A percentile compares a stretch with the other conserved stretches of the same genome.
These are phyloP conservation scores for Glaciozyma martinii DNA, from an alignment of 768 basidiomycete genomes.

Conservation along the genomic window DNA sequence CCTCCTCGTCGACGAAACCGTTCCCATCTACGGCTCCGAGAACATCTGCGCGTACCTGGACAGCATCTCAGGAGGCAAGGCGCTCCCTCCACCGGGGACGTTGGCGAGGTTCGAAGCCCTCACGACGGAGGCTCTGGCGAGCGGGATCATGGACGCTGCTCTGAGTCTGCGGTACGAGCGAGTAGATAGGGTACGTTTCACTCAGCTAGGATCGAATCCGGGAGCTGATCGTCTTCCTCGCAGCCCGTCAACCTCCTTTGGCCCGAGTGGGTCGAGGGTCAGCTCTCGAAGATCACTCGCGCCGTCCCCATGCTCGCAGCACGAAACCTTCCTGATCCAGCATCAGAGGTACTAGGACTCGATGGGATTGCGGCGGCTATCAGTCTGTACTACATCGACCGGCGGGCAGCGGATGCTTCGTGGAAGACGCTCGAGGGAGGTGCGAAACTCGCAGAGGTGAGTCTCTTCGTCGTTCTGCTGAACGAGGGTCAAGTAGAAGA, in stretches of 20 bases:
- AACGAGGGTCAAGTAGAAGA: too few relatives aligned
- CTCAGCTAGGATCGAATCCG: too few relatives aligned
- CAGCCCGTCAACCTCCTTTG: constrained; percentile 6
- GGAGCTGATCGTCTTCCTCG: too few relatives aligned
- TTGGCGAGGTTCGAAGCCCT: constrained; percentile 13
- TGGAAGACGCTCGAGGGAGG: constrained; percentile 18
- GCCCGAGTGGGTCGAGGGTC: constrained; percentile 9
- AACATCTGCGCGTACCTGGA: constrained; percentile 15
- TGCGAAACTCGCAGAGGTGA: neutral
- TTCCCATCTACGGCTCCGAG: constrained; percentile 11
- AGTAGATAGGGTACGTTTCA: constrained; percentile 4
- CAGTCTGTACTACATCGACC: constrained; percentile 12
- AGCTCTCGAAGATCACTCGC: constrained; percentile 17
- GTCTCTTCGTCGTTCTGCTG: too few relatives aligned
- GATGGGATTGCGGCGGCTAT: constrained; percentile 15
- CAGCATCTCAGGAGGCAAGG: neutral
- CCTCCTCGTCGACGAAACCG: constrained; percentile 1
- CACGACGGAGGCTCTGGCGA: constrained; percentile 8
- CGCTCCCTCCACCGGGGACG: neutral
- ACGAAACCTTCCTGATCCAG: constrained; percentile 1
- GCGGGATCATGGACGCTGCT: constrained; percentile 11
- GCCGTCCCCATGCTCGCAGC: constrained; percentile 6
- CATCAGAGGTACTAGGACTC: neutral
- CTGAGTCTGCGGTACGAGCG: constrained; percentile 17
- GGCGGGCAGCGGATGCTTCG: constrained; percentile 9